Conservation (phyloP, 306 rosid species). For the Pyrus pyrifolia region DNA sequence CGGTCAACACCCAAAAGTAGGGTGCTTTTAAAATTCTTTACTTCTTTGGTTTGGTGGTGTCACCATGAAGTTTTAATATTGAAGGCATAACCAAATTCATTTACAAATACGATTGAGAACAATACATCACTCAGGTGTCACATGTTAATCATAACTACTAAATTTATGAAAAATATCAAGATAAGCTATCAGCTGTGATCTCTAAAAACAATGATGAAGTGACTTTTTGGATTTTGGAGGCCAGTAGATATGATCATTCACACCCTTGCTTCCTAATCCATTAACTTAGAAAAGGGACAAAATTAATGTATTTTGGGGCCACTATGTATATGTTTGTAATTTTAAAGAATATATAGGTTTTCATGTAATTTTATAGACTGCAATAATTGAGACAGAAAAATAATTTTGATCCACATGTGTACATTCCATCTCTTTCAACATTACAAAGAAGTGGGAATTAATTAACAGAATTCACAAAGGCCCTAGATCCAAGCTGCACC, state of each 20-base stretch:
- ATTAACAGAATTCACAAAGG: neutral
- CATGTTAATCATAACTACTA: neutral
- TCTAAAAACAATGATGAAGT: neutral
- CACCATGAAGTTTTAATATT: neutral
- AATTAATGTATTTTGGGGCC: neutral
- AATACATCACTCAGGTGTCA: neutral
- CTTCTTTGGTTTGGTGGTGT: neutral
- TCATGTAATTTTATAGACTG: neutral
- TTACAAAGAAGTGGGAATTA: neutral
- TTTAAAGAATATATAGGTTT: neutral
- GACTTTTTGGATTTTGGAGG: neutral
- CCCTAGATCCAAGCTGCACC: neutral
- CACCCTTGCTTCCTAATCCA: neutral
- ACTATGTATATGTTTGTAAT: neutral
- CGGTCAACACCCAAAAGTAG: neutral
- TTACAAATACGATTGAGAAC: neutral
- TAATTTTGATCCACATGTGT: neutral
- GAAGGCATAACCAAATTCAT: neutral
- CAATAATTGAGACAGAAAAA: neutral
- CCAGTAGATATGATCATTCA: neutral
- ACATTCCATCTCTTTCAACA: constrained; percentile 1
- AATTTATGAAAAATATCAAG: neutral
- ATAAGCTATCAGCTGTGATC: neutral
- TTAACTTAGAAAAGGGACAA: neutral
- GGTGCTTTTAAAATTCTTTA: neutral